Base-by-base conservation (phyloP, 192 early-diverging fungal species). In the Coemansia sp. region DNA sequence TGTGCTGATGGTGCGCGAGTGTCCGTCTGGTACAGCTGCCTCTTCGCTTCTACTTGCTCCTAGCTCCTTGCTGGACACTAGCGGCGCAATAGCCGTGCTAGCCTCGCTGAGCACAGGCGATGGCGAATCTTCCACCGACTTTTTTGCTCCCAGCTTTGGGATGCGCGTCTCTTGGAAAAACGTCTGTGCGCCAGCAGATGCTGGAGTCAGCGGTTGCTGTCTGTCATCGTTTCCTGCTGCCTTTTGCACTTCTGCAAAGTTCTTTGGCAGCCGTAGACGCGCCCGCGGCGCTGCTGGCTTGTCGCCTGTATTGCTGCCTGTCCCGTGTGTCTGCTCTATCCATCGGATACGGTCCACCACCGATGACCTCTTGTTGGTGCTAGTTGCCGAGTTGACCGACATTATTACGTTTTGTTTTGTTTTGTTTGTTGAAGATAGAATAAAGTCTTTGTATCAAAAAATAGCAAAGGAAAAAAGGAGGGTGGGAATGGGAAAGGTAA, bases 281-380 rank as follows among this genome's bases (percentile, higher is more conserved):
- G 66, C 59, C 2, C 70, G 50, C 13, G 65, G 70, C 41, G 57
- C 50, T 9, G 54, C 52, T 9, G 54, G 50, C 14, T 27, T 44
- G 34, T 20, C 14, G 20, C 10, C 13, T 15, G 11, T 40, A 27
- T 68, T 31, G 17, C 36, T 37, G 23, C 47, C 15, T 9, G 62
- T 36, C 0, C 70, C 76, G 17, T 79, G 76, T 1, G 67, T 70
- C 41, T 79, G 57, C 22, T 79, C 76, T 47, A 79, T 79, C 70
- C 70, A 79, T 23, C 71, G 72, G 8, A 79, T 64, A 13, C 76
- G 65, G 62, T 79, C 76, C 34, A 73, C 28, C 23, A 79, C 76
- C 25, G 73, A 75, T 31, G 72, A 74, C 62, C 61, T 53, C 22
- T 57, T 61, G 6, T 52, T 47, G 34, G 34, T 36, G 6, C 41